These are phyloP conservation scores for Gynochthodes officinalis DNA, from an alignment of 257 asterid genomes.

Conservation along the genomic window DNA sequence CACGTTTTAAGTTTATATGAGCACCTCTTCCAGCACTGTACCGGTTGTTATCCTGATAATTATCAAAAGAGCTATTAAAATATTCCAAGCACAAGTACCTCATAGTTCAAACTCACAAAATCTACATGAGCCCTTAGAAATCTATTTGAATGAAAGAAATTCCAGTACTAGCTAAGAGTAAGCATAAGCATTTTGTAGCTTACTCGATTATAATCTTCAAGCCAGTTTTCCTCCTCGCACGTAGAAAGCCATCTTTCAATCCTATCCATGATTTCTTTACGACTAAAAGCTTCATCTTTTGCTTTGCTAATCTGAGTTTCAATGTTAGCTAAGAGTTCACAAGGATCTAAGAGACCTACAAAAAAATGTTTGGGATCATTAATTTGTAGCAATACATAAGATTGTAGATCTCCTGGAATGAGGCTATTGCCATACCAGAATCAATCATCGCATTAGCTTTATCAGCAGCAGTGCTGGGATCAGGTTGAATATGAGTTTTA, in stretches of 20 bases:
- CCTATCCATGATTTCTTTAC: conserved; percentile 76
- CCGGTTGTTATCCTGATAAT: conserved; percentile 66
- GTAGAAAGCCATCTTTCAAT: conserved; percentile 90
- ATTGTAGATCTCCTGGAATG: conserved; percentile 1
- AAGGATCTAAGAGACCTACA: conserved; percentile 93
- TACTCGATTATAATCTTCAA: conserved; percentile 76
- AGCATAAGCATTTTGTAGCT: conserved; percentile 24
- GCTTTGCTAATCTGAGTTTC: conserved; percentile 74
- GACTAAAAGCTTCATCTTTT: conserved; percentile 76
- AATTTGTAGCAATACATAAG: background rate
- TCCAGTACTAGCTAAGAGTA: background rate
- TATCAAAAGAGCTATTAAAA: background rate
- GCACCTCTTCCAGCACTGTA: conserved; percentile 95
- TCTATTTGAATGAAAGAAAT: background rate
- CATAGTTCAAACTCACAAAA: background rate
- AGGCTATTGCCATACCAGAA: conserved; percentile 50
- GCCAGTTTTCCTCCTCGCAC: conserved; percentile 98
- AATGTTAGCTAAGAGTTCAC: conserved; percentile 74
- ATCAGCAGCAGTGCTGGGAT: conserved; percentile 81
- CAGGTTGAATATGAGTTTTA: conserved; percentile 73
- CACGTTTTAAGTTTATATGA: conserved; percentile 86
- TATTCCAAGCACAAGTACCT: background rate
- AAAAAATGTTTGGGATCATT: conserved; percentile 4
- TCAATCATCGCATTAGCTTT: conserved; percentile 88
- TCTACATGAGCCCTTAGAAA: background rate